These are phyloP conservation scores for Corylus avellana DNA, from an alignment of 306 rosid genomes.

Conservation along the genomic window DNA sequence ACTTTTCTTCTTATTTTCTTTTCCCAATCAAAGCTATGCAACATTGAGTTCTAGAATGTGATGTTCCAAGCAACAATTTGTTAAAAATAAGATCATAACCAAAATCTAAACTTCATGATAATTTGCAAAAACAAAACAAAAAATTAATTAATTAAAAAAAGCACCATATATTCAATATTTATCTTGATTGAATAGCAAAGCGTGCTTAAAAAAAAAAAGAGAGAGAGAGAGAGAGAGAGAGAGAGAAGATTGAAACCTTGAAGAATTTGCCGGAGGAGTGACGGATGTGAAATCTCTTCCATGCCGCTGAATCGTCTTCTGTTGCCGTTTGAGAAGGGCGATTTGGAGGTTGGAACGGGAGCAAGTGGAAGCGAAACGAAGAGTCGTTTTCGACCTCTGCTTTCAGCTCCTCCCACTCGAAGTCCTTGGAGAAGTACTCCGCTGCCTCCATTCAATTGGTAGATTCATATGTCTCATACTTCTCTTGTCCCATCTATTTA, in stretches of 20 bases:
- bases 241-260: constrained; percentile 47
- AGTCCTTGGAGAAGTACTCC: constrained; percentile 71
- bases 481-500: too few relatives aligned
- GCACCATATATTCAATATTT: not conserved
- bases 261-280: constrained; percentile 92
- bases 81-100: not conserved
- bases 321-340: constrained; percentile 17
- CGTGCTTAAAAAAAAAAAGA: not conserved
- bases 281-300: constrained; percentile 80
- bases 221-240: not conserved
- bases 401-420: constrained; percentile 77
- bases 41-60: not conserved
- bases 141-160: not conserved
- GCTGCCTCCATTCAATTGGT: constrained; percentile 23
- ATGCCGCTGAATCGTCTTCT: constrained; percentile 58
- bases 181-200: too few relatives aligned
- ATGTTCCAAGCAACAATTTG: not conserved
- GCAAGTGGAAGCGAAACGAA: constrained; percentile 53
- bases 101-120: not conserved
- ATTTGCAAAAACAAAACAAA: not conserved
- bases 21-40: not conserved
- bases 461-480: too few relatives aligned
- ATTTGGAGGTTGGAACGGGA: constrained; percentile 34
- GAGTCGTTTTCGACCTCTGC: constrained; percentile 63
- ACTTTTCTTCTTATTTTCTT: not conserved